Conservation (phyloP, 768 basidiomycete genomes). For the Pulveroboletus ravenelii region DNA sequence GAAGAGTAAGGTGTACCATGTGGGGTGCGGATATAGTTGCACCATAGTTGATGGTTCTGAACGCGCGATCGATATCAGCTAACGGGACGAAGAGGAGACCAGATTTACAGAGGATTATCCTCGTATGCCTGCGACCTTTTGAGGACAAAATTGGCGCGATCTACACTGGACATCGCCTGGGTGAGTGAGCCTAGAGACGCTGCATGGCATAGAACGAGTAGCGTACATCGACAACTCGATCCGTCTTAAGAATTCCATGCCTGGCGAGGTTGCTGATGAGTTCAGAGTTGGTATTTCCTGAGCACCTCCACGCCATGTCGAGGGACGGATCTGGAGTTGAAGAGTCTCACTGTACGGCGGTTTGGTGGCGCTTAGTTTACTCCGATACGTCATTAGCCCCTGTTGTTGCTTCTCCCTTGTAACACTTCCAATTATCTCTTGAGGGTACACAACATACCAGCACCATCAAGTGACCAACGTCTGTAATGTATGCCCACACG, state of each 20-base stretch:
- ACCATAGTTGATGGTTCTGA: slow-evolving; percentile 68
- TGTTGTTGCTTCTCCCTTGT: neutral
- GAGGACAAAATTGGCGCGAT: slow-evolving; percentile 65
- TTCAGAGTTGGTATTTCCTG: slow-evolving; percentile 63
- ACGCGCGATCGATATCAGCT: neutral
- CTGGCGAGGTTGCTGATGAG: slow-evolving; percentile 64
- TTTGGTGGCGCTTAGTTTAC: slow-evolving; percentile 13
- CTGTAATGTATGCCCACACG: slow-evolving; percentile 27
- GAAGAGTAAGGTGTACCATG: slow-evolving; percentile 54
- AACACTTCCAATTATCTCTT: neutral
- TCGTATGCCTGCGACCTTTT: slow-evolving; percentile 55
- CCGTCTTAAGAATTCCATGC: slow-evolving; percentile 52
- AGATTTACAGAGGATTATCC: slow-evolving; percentile 67
- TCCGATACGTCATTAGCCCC: slow-evolving; percentile 3
- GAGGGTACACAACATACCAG: no score
- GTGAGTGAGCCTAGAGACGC: neutral
- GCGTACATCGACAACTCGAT: slow-evolving; percentile 52
- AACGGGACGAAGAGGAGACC: slow-evolving; percentile 12
- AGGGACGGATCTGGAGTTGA: no score
- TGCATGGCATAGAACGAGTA: neutral
- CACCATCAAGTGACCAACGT: neutral
- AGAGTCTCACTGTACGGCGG: no score
- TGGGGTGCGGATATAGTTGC: slow-evolving; percentile 97
- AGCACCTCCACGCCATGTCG: slow-evolving; percentile 79
- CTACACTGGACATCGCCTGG: slow-evolving; percentile 67